phyloP scores from a whole-genome alignment of 2,329 filamentous ascomycete genomes.

The Fusarium nygamai region DNA sequence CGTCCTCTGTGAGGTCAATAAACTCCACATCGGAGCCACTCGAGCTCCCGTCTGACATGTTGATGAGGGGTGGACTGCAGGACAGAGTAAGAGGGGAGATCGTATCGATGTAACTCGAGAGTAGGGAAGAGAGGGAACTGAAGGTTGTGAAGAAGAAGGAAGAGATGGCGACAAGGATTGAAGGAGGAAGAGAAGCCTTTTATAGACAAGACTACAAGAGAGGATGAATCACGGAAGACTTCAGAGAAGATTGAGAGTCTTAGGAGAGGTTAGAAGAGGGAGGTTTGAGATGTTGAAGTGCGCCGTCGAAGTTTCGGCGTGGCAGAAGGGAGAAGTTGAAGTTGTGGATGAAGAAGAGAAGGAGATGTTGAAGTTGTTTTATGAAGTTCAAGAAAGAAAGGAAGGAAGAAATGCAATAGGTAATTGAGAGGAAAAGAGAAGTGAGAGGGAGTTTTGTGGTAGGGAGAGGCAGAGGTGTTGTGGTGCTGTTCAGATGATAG shows the following conservation, averaged over 20 bases:
- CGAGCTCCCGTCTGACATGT: constrained; percentile 14
- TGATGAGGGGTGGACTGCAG: background rate
- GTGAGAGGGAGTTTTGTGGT: background rate
- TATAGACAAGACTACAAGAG: background rate
- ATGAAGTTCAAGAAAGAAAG: background rate
- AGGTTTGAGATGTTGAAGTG: background rate
- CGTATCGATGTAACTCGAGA: background rate
- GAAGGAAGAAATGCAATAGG: background rate
- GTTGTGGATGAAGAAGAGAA: background rate
- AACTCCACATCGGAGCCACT: background rate
- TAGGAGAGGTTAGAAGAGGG: background rate
- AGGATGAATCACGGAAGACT: background rate
- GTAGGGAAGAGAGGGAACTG: background rate
- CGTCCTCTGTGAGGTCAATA: constrained; percentile 11
- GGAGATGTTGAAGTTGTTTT: background rate
- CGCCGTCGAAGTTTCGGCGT: background rate
- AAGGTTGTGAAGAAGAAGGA: background rate
- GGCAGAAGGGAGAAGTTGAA: background rate
- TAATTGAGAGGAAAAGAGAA: background rate
- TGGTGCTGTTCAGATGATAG: constrained; percentile 1
- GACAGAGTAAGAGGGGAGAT: background rate
- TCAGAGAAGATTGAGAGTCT: background rate
- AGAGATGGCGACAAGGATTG: background rate
- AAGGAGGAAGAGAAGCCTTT: background rate
- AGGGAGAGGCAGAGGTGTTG: constrained; percentile 1